These are phyloP conservation scores for Ormosia emarginata DNA, from an alignment of 306 rosid species.

Conservation along the genomic window DNA sequence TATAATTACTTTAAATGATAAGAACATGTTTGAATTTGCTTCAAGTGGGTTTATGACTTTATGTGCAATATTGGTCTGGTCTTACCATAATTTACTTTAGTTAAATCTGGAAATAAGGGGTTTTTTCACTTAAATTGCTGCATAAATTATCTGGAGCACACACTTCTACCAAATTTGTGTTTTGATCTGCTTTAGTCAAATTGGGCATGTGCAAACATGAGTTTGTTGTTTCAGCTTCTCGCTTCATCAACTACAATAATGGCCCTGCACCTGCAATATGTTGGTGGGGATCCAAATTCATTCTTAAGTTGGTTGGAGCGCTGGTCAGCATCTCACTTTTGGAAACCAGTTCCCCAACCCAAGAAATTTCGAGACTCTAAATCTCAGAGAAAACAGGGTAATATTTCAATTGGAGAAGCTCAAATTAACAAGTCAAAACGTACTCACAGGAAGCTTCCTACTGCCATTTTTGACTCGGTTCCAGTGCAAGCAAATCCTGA, in stretches of 20 bases:
- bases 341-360: constrained; percentile 74
- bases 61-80: not conserved
- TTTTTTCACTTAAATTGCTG: not conserved
- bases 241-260: constrained; percentile 50
- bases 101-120: not conserved
- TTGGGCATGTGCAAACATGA: constrained; percentile 9
- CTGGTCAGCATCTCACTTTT: constrained; percentile 68
- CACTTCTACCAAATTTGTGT: not conserved
- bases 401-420: constrained; percentile 47
- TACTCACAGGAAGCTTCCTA: constrained; percentile 47
- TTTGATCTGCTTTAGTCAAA: not conserved
- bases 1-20: not conserved
- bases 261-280: constrained; percentile 54
- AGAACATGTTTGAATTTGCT: not conserved
- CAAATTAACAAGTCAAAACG: constrained; percentile 59
- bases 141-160: not conserved
- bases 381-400: constrained; percentile 52
- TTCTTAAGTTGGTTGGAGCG: constrained; percentile 64
- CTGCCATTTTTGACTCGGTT: constrained; percentile 44
- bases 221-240: constrained; percentile 51
- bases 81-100: not conserved
- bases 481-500: constrained; percentile 50
- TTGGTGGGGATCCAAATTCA: constrained; percentile 57
- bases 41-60: not conserved
- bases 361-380: constrained; percentile 48